These are phyloP conservation scores for Podila epicladia DNA, from an alignment of 192 early-diverging fungal genomes.

Conservation along the genomic window DNA sequence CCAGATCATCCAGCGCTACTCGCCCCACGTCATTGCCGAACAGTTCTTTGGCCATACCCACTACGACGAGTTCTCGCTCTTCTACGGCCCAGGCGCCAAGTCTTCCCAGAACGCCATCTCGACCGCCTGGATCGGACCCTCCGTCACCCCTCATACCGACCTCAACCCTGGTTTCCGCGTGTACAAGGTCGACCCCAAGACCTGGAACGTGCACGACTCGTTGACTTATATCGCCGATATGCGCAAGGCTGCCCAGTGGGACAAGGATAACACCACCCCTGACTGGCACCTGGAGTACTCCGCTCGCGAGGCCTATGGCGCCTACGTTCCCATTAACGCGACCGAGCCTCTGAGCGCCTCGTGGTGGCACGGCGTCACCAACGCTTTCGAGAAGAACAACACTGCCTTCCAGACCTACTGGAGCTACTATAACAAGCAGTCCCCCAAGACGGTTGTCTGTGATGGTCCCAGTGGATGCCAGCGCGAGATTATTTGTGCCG, in stretches of 20 bases:
- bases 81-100: constrained; percentile 10
- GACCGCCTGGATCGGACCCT: constrained; percentile 56
- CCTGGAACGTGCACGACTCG: constrained; percentile 57
- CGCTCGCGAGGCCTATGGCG: constrained; percentile 47
- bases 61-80: constrained; percentile 61
- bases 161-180: constrained; percentile 66
- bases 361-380: constrained; percentile 62
- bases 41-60: constrained; percentile 69
- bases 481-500: constrained; percentile 12
- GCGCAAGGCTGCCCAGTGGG: constrained; percentile 44
- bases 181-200: constrained; percentile 59
- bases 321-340: constrained; percentile 3
- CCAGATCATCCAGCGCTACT: constrained; percentile 62
- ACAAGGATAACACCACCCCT: constrained; percentile 4
- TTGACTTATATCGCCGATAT: constrained; percentile 59
- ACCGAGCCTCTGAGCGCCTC: constrained; percentile 35
- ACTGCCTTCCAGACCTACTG: constrained; percentile 54
- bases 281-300: constrained; percentile 63
- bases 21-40: constrained; percentile 61
- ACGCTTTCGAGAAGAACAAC: constrained; percentile 39
- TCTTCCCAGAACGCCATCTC: constrained; percentile 44
- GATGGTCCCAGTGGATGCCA: background rate
- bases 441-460: constrained; percentile 9
- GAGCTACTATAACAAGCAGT: constrained; percentile 45
- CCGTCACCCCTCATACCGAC: constrained; percentile 54